Percentiles rank a stretch among this genome's conserved stretches.
These are phyloP conservation scores for Ogataea henricii DNA, from an alignment of 805 yeast genomes.

Conservation along the genomic window DNA sequence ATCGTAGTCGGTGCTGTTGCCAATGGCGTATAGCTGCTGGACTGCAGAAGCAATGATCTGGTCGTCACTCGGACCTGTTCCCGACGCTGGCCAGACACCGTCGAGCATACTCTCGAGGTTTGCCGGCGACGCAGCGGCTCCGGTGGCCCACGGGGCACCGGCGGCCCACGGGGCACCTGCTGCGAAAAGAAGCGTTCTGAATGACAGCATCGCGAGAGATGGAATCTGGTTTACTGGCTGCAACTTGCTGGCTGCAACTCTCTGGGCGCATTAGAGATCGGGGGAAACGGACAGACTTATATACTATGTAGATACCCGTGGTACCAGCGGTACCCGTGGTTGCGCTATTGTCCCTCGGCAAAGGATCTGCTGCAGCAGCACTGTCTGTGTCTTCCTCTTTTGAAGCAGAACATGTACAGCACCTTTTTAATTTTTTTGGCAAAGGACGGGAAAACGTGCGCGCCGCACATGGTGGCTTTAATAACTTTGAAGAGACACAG, in stretches of 20 bases:
- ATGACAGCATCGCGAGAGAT: not conserved
- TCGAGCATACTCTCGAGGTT: not conserved
- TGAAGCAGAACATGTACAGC: no score
- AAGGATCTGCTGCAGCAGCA: no score
- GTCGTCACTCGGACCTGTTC: conserved; percentile 6
- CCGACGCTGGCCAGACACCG: conserved; percentile 5
- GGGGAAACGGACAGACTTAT: no score
- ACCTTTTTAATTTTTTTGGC: not conserved
- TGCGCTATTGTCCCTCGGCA: no score
- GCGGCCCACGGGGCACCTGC: not conserved
- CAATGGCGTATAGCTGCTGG: conserved; percentile 10
- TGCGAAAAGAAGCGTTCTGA: not conserved
- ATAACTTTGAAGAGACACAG: no score
- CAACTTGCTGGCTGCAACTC: no score
- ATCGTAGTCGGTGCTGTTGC: conserved; percentile 15
- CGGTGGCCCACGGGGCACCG: not conserved
- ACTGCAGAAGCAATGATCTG: conserved; percentile 7
- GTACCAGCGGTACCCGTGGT: no score
- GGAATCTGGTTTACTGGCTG: no score
- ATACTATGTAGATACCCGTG: no score
- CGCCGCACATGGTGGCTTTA: no score
- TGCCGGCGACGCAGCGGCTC: not conserved
- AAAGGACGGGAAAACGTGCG: conserved; percentile 6
- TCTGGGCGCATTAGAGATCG: no score
- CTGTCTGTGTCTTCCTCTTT: no score